Evolutionary conservation across 75 land plant species (phyloP), one percentile per base, ranked within the genome.

Genomic region (Adiantum capillusveneris): DNA sequence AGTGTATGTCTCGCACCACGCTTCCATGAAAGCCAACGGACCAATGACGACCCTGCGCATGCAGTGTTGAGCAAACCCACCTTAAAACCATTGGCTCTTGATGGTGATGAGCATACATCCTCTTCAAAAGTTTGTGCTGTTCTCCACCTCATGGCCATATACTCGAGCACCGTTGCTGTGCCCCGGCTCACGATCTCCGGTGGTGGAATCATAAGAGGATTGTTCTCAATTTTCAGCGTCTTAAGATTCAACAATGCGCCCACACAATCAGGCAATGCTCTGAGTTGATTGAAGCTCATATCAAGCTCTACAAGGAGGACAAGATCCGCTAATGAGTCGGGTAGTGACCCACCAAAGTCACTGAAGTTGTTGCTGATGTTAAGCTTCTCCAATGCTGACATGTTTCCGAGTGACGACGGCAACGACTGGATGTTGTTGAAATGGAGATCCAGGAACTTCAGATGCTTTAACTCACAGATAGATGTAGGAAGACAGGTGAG

Each of bases 261-360:
- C 45, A 93, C 69, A 19, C 82, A 75, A 41, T 72, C 72, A 0
- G 98, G 98, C 31, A 93, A 79, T 29, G 63, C 80, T 57, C 69
- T 80, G 63, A 93, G 77, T 57, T 93, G 98, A 59, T 93, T 88
- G 87, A 82, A 88, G 67, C 98, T 84, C 51, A 92, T 74, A 65
- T 92, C 89, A 44, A 92, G 76, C 31, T 80, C 76, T 25, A 22
- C 69, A 13, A 92, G 87, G 52, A 73, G 84, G 24, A 26, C 68
- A 30, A 93, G 67, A 60, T 88, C 90, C 7, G 84, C 89, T 55
- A 93, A 39, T 1, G 89, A 66, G 0, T 81, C 75, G 25, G 98
- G 94, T 29, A 93, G 72, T 19, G 51, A 9, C 48, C 71, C 77
- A 0, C 51, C 62, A 48, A 93, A 28, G 61, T 93, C 87, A 58